phyloP scores from a whole-genome alignment of 176 grass and related monocot genomes.

The Zoysia japonica region DNA sequence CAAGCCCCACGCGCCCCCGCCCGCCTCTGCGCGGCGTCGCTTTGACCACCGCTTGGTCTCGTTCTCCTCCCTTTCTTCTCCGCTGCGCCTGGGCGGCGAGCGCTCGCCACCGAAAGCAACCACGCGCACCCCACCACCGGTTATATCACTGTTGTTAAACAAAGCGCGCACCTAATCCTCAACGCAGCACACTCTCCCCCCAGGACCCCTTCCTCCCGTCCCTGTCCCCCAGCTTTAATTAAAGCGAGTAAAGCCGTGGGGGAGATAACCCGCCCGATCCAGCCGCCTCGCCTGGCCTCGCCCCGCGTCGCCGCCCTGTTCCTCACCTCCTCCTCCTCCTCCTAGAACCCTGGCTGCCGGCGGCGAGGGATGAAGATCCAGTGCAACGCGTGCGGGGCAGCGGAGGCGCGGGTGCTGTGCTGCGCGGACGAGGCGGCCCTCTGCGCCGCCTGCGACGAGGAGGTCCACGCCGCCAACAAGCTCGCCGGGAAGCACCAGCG shows the following conservation, averaged over 20 bases:
- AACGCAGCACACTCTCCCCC: background rate
- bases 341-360: slow-evolving; percentile 13
- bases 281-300: background rate
- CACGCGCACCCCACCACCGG: background rate
- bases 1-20: background rate
- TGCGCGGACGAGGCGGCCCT: slow-evolving; percentile 93
- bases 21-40: background rate
- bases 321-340: no score
- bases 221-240: background rate
- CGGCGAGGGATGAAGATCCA: slow-evolving; percentile 75
- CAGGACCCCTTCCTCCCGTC: background rate
- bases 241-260: background rate
- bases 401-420: slow-evolving; percentile 78
- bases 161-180: slow-evolving; percentile 12
- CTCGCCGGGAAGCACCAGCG: slow-evolving; percentile 87
- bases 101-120: slow-evolving; percentile 23
- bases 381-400: slow-evolving; percentile 75
- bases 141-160: background rate
- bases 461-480: slow-evolving; percentile 84
- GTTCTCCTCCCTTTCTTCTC: background rate
- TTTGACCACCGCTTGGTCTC: slow-evolving; percentile 10
- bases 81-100: background rate
- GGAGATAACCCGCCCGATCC: background rate
- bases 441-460: slow-evolving; percentile 74
- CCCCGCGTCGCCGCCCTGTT: background rate